Percentiles rank a stretch among this genome's conserved stretches.
These are phyloP conservation scores for Linnemannia zychae DNA, from an alignment of 192 early-diverging fungal species.

Conservation along the genomic window DNA sequence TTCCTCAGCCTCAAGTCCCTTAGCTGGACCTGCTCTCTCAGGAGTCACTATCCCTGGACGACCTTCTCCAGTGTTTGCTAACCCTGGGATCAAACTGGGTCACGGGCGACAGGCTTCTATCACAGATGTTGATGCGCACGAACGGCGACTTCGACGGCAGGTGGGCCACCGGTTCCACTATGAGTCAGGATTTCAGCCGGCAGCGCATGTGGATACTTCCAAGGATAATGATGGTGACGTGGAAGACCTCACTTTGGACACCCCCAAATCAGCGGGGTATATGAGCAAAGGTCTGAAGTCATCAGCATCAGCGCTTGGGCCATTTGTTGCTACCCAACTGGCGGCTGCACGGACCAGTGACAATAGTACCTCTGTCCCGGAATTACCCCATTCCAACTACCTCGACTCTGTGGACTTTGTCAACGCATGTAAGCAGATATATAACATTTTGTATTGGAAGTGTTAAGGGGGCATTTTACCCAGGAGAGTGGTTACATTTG, in stretches of 20 bases:
- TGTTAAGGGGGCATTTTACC: too few species aligned
- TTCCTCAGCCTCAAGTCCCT: conserved; percentile 50
- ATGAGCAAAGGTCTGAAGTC: not conserved
- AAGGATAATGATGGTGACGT: conserved; percentile 37
- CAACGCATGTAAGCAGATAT: conserved; percentile 41
- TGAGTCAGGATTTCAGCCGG: conserved; percentile 49
- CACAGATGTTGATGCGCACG: conserved; percentile 56
- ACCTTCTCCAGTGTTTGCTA: conserved; percentile 31
- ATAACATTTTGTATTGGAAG: too few species aligned
- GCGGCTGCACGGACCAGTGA: conserved; percentile 25
- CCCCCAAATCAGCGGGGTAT: conserved; percentile 30
- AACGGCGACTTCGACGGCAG: conserved; percentile 43
- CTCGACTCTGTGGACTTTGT: conserved; percentile 56
- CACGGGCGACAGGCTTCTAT: conserved; percentile 49
- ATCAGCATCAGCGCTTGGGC: conserved; percentile 14
- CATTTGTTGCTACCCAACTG: conserved; percentile 24
- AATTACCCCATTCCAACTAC: conserved; percentile 48
- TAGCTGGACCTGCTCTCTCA: conserved; percentile 46
- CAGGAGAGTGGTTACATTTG: not conserved
- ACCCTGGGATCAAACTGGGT: conserved; percentile 22
- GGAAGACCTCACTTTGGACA: conserved; percentile 38
- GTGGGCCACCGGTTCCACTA: conserved; percentile 44
- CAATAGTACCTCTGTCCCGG: conserved; percentile 42
- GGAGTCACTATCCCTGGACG: conserved; percentile 33
- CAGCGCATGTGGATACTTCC: conserved; percentile 1